A percentile compares a stretch with the other conserved stretches of the same genome.
phyloP scores from a whole-genome alignment of 495 filamentous ascomycete species.

The Neurospora sp. region DNA sequence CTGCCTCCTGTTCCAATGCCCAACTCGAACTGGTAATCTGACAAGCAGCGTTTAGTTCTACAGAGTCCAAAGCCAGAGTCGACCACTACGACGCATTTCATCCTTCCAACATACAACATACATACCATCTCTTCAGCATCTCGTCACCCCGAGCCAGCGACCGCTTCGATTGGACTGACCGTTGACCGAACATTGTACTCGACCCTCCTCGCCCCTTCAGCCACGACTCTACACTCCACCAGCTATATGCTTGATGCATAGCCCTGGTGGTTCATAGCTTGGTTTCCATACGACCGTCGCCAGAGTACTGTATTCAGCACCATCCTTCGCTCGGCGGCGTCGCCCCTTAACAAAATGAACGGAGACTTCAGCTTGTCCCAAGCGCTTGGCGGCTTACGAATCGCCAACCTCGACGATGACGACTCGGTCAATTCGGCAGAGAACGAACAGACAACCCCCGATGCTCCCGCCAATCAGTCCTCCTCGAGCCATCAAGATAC shows the following conservation, averaged over 20 bases:
- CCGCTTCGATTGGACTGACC: background rate
- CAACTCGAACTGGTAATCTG: background rate
- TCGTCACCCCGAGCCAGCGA: background rate
- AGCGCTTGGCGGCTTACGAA: slow-evolving; percentile 86
- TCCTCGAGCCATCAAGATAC: slow-evolving; percentile 1
- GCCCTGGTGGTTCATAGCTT: background rate
- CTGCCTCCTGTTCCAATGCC: background rate
- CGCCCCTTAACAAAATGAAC: slow-evolving; percentile 50
- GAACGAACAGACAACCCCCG: slow-evolving; percentile 16
- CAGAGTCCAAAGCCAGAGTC: background rate
- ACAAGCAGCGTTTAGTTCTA: background rate
- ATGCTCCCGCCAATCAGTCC: background rate
- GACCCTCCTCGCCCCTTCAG: background rate
- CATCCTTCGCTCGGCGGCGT: slow-evolving; percentile 4
- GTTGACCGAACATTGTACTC: background rate
- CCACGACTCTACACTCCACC: background rate
- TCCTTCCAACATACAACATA: background rate
- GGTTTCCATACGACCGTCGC: background rate
- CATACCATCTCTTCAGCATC: background rate
- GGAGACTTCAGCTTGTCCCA: slow-evolving; percentile 88
- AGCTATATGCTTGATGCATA: background rate
- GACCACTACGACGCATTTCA: background rate
- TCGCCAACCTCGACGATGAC: slow-evolving; percentile 90
- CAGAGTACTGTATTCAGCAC: background rate
- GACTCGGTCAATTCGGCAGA: slow-evolving; percentile 48